phyloP scores from a whole-genome alignment of 192 early-diverging fungal species.

The Coemansia sp. region DNA sequence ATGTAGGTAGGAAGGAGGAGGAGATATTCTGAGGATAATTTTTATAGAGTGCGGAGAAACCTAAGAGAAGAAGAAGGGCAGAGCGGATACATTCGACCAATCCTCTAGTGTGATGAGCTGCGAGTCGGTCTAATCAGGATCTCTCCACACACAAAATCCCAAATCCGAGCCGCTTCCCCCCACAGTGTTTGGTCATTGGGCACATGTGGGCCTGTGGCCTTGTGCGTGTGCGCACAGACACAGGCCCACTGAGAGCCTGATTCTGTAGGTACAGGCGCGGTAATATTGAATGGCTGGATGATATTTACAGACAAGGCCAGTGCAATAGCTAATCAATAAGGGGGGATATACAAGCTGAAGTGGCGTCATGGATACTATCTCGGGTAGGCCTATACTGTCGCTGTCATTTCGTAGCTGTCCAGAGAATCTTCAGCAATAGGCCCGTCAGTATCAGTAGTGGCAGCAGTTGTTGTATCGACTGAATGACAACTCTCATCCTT shows the following conservation, averaged over 20 bases:
- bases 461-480: background rate
- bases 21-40: background rate
- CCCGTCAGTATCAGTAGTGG: background rate
- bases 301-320: background rate
- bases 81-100: background rate
- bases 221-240: background rate
- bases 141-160: background rate
- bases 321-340: background rate
- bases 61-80: background rate
- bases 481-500: background rate
- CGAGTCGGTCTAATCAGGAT: background rate
- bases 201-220: background rate
- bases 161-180: conserved; percentile 4
- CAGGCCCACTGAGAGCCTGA: background rate
- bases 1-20: background rate
- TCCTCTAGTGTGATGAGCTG: conserved; percentile 4
- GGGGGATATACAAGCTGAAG: background rate
- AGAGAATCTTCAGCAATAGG: background rate
- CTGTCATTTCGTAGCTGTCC: background rate
- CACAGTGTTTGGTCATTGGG: background rate
- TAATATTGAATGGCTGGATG: too few relatives aligned
- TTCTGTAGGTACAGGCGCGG: background rate
- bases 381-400: background rate
- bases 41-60: background rate
- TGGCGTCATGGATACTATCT: background rate